These are phyloP conservation scores for Talaromyces ruber DNA, from an alignment of 495 filamentous ascomycete species.

Conservation along the genomic window DNA sequence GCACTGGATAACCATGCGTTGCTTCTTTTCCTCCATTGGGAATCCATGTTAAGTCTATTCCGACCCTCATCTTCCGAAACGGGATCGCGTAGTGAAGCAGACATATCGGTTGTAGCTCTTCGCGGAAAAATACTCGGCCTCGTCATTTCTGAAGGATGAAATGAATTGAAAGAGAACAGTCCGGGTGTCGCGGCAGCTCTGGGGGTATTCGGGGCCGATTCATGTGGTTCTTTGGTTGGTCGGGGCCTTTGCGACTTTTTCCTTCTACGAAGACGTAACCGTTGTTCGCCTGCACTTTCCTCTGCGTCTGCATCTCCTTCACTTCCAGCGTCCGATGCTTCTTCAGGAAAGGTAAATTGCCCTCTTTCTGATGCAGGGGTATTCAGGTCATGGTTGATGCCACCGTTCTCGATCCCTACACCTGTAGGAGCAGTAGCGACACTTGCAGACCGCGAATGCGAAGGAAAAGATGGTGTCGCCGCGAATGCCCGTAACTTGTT, in stretches of 20 bases:
- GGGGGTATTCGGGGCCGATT: constrained; percentile 57
- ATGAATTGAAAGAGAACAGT: constrained; percentile 32
- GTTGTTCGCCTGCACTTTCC: constrained; percentile 47
- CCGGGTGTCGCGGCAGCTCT: constrained; percentile 34
- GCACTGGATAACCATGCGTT: constrained; percentile 46
- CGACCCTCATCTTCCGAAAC: constrained; percentile 88
- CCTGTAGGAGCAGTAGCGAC: constrained; percentile 22
- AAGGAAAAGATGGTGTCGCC: constrained; percentile 25
- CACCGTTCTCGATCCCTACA: constrained; percentile 15
- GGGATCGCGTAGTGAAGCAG: constrained; percentile 56
- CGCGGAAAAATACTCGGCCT: constrained; percentile 51
- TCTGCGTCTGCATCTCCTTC: constrained; percentile 68
- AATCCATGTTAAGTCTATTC: constrained; percentile 53
- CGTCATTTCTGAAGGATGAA: constrained; percentile 39
- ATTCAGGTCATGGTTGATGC: constrained; percentile 15
- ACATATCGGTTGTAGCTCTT: constrained; percentile 57
- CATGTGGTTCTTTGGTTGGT: constrained; percentile 33
- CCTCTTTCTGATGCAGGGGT: constrained; percentile 40
- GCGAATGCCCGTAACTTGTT: constrained; percentile 56
- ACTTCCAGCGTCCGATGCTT: constrained; percentile 59
- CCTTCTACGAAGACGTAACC: constrained; percentile 28
- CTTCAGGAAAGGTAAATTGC: constrained; percentile 44
- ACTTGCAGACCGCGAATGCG: constrained; percentile 37
- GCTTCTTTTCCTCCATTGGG: constrained; percentile 47
- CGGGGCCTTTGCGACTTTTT: constrained; percentile 49